Percentiles rank a stretch among this genome's conserved stretches.
These are phyloP conservation scores for Sonneratia alba DNA, from an alignment of 345 rosid genomes.

Conservation along the genomic window DNA sequence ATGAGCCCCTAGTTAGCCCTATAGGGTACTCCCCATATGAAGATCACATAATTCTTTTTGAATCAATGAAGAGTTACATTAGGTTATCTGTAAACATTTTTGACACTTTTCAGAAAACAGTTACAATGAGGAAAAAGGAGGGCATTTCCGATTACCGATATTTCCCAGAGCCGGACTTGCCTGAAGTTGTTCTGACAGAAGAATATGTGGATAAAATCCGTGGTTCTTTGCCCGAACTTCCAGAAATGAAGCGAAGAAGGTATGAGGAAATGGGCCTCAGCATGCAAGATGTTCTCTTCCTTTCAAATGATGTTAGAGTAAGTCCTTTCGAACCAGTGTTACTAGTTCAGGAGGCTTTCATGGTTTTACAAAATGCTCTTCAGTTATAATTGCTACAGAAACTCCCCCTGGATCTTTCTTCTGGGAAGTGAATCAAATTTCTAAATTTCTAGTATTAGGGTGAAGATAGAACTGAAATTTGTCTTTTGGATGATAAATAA, in stretches of 20 bases:
- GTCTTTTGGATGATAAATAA: background rate
- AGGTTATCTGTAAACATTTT: slow-evolving; percentile 3
- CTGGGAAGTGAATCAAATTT: background rate
- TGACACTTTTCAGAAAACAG: slow-evolving; percentile 54
- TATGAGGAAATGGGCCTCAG: slow-evolving; percentile 79
- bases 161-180: slow-evolving; percentile 97
- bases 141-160: slow-evolving; percentile 91
- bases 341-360: background rate
- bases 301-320: slow-evolving; percentile 72
- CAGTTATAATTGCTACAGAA: background rate
- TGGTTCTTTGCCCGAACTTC: slow-evolving; percentile 74
- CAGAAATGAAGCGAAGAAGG: slow-evolving; percentile 78
- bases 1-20: background rate
- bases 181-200: slow-evolving; percentile 62
- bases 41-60: background rate
- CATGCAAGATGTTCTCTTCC: slow-evolving; percentile 92
- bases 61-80: background rate
- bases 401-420: background rate
- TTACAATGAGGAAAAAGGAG: slow-evolving; percentile 94
- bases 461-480: background rate
- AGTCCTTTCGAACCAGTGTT: slow-evolving; percentile 16
- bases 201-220: slow-evolving; percentile 51
- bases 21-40: background rate
- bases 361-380: background rate
- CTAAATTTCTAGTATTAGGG: background rate